Evolutionary conservation across 345 rosid genomes (phyloP).

Genomic region (Passiflora organensis): DNA sequence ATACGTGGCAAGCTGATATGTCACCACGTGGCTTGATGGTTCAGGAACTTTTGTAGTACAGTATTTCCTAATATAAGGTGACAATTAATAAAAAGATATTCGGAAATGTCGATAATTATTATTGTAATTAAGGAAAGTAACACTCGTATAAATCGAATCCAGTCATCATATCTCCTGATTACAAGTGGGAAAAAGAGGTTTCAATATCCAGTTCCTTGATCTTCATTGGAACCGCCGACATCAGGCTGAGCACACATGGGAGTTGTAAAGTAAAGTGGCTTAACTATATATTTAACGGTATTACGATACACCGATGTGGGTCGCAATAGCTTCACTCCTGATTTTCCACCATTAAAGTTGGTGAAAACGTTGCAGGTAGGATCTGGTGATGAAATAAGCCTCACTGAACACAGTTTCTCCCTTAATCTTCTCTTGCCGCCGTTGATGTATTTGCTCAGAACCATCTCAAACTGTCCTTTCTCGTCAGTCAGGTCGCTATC

Average conservation of each 20-base stretch:
- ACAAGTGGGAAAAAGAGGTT: too few species aligned
- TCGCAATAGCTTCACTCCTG: conserved; percentile 46
- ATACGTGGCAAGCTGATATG: too few species aligned
- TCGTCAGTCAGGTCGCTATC: conserved; percentile 61
- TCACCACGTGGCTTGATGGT: too few species aligned
- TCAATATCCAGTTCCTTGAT: conserved; percentile 17
- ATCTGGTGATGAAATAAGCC: conserved; percentile 66
- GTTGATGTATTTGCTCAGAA: conserved; percentile 28
- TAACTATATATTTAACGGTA: conserved; percentile 35
- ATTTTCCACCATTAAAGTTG: conserved; percentile 52
- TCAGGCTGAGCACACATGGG: conserved; percentile 70
- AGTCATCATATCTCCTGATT: too few species aligned
- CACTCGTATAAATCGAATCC: too few species aligned
- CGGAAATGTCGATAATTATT: too few species aligned
- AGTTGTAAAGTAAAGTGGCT: conserved; percentile 53
- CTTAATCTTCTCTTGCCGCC: conserved; percentile 49
- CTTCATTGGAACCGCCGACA: background rate
- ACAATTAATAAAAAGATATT: too few species aligned
- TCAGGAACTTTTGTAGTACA: too few species aligned
- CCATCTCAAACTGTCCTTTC: conserved; percentile 50
- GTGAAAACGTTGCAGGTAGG: conserved; percentile 54
- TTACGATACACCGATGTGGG: conserved; percentile 46
- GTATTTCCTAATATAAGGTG: too few species aligned
- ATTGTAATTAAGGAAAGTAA: too few species aligned
- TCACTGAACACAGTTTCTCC: conserved; percentile 42